A percentile compares a stretch with the other conserved stretches of the same genome.
These are phyloP conservation scores for Pneumocystis oryctolagi DNA, from an alignment of 1,139 yeast genomes.

Conservation along the genomic window DNA sequence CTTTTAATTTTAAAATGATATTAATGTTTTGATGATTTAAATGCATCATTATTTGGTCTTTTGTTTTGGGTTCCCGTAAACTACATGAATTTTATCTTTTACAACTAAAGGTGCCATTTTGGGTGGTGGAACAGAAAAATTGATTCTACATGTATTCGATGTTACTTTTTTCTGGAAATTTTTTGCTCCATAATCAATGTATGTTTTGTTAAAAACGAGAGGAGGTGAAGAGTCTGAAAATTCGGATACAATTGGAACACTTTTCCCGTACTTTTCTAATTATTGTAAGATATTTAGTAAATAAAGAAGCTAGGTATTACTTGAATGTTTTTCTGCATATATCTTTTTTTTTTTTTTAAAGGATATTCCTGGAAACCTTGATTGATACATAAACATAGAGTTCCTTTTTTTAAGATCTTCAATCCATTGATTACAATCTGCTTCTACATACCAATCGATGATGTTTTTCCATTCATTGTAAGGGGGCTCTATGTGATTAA, in stretches of 20 bases:
- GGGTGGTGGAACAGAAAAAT: neutral
- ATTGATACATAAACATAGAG: slow-evolving; percentile 42
- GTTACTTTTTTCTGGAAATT: neutral
- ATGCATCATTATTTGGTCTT: neutral
- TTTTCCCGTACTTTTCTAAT: neutral
- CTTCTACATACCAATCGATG: slow-evolving; percentile 56
- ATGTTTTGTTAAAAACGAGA: neutral
- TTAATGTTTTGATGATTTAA: neutral
- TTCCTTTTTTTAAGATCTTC: slow-evolving; percentile 34
- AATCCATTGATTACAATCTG: slow-evolving; percentile 78
- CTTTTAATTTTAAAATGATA: neutral
- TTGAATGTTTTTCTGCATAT: neutral
- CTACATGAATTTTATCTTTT: neutral
- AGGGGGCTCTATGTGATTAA: slow-evolving; percentile 29
- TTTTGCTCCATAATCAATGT: neutral
- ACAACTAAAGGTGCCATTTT: neutral
- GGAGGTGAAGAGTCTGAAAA: neutral
- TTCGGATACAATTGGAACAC: neutral
- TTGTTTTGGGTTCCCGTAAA: neutral
- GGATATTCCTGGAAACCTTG: neutral
- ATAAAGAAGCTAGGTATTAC: neutral
- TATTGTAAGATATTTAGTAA: neutral
- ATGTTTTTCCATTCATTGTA: slow-evolving; percentile 35
- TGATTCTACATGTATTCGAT: neutral
- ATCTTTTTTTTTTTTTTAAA: neutral